Evolutionary conservation across 2,329 filamentous ascomycete genomes (phyloP), one percentile per base, ranked within the genome.

Genomic region (Xylaria sp.): DNA sequence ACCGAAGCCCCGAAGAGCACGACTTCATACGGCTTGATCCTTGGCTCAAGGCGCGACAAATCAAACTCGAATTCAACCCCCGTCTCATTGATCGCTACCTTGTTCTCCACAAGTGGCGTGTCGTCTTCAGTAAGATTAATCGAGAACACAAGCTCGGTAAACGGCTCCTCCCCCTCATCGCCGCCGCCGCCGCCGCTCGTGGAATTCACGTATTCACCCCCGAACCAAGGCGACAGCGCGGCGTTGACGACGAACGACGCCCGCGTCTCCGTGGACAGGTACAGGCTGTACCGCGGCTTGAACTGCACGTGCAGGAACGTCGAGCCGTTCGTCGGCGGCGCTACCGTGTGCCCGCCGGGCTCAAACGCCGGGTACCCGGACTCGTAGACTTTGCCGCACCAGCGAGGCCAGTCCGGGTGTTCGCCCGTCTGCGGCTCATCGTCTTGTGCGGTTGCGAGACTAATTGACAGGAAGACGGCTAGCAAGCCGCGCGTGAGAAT

Each of bases 381-480:
- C 70, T 84, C 70, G 70, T 85, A 85, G 4, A 81, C 83, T 63
- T 85, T 85, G 20, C 83, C 83, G 67, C 83, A 85, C 83, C 83
- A 85, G 54, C 83, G 77, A 13, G 80, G 80, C 82, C 81, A 83
- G 56, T 83, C 82, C 0, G 80, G 75, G 67, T 84, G 79, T 13
- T 80, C 75, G 1, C 82, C 82, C 1, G 82, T 74, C n/a, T 76
- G 67, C 1, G 82, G 72, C 48, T 72, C 68, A 15, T 72, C 68
- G n/a, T 71, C 72, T 25, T 76, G 74, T 0, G 75, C 73, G 28
- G 36, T 36, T 3, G 46, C 62, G 12, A 23, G 8, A 2, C 51
- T 46, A 12, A 51, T 33, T 12, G 48, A 41, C 0, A 63, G 48
- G 6, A 63, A 41, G 6, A 58, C 68, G 54, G 66, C 54, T 1